Percentiles rank a stretch among this genome's conserved stretches.
Evolutionary conservation across 192 early-diverging fungal genomes (phyloP).

Genomic region (Podila verticillata): DNA sequence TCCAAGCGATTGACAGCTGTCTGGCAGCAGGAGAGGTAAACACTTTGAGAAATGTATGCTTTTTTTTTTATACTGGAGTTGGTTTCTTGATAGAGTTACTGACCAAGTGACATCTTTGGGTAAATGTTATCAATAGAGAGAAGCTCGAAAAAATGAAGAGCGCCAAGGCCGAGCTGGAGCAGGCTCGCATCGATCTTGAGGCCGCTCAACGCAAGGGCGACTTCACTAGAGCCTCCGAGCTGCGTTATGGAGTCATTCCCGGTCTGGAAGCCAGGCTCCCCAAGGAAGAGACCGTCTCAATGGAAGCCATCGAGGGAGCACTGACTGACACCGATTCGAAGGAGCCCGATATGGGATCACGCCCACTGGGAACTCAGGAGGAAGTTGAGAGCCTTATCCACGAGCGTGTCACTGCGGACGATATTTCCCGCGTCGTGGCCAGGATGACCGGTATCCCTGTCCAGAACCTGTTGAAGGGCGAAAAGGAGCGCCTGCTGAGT

Average conservation of each 20-base stretch:
- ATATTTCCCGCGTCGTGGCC: constrained; percentile 79
- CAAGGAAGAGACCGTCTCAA: constrained; percentile 49
- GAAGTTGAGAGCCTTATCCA: constrained; percentile 70
- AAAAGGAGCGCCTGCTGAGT: constrained; percentile 74
- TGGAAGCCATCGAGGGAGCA: constrained; percentile 60
- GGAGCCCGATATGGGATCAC: constrained; percentile 17
- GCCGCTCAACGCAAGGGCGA: constrained; percentile 77
- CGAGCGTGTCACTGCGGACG: constrained; percentile 82
- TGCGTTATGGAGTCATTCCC: constrained; percentile 83
- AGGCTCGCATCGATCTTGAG: constrained; percentile 80
- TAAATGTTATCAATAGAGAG: constrained; percentile 25
- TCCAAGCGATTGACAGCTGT: constrained; percentile 62
- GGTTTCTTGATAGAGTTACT: neutral
- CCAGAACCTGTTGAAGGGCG: constrained; percentile 71
- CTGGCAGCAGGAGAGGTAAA: constrained; percentile 75
- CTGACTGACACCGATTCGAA: constrained; percentile 13
- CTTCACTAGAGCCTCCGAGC: constrained; percentile 76
- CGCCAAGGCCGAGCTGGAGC: constrained; percentile 75
- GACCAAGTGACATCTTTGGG: no score
- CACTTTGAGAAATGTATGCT: neutral
- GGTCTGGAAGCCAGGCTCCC: constrained; percentile 73
- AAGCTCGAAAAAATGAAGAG: constrained; percentile 75
- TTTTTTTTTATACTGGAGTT: neutral
- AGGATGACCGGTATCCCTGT: constrained; percentile 87
- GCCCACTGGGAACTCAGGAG: constrained; percentile 36